A percentile compares a stretch with the other conserved stretches of the same genome.
Evolutionary conservation across 495 filamentous ascomycete genomes (phyloP).

Genomic region (Glarea lozoyensis): DNA sequence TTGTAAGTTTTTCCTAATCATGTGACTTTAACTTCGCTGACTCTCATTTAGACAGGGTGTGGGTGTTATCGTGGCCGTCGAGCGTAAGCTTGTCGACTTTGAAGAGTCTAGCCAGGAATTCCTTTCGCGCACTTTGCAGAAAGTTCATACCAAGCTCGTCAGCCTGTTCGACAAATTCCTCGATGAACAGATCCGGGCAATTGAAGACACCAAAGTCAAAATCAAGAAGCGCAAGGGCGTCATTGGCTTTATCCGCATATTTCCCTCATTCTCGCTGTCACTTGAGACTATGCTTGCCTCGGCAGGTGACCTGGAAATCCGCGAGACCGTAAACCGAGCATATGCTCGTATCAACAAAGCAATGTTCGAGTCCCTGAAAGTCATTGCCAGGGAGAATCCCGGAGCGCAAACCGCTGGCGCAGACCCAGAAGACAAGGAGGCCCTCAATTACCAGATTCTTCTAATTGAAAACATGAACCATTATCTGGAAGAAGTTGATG

Average conservation of each 20-base stretch:
- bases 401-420: slow-evolving; percentile 46
- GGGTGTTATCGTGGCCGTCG: slow-evolving; percentile 73
- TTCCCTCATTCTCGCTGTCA: slow-evolving; percentile 72
- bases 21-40: slow-evolving; percentile 27
- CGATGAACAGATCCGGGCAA: slow-evolving; percentile 88
- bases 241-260: slow-evolving; percentile 86
- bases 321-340: slow-evolving; percentile 72
- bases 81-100: slow-evolving; percentile 64
- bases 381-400: slow-evolving; percentile 90
- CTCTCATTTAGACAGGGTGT: slow-evolving; percentile 61
- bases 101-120: slow-evolving; percentile 90
- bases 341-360: slow-evolving; percentile 85
- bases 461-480: slow-evolving; percentile 99
- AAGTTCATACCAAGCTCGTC: slow-evolving; percentile 66
- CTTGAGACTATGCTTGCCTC: slow-evolving; percentile 71
- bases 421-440: slow-evolving; percentile 89
- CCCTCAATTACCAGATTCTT: slow-evolving; percentile 91
- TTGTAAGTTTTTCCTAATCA: slow-evolving; percentile 32
- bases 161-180: slow-evolving; percentile 79
- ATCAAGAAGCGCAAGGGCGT: slow-evolving; percentile 97
- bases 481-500: slow-evolving; percentile 82
- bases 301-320: slow-evolving; percentile 43
- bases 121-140: slow-evolving; percentile 67
- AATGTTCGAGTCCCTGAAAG: slow-evolving; percentile 94
- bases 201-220: slow-evolving; percentile 98